Conservation (phyloP, 140 eudicot species). For the Anethum foeniculum region DNA sequence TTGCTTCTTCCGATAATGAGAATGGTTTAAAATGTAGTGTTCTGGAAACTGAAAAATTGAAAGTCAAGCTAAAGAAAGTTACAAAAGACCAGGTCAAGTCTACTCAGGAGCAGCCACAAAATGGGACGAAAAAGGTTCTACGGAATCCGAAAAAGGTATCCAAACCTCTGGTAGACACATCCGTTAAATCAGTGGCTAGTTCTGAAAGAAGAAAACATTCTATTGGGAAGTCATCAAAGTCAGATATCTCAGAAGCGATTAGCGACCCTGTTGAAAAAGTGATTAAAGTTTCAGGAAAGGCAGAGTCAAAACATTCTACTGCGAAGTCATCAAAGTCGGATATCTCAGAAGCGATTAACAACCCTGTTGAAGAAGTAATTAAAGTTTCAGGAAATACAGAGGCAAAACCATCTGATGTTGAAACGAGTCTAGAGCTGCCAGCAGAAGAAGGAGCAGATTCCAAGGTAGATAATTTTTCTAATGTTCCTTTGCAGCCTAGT, state of each 20-base stretch:
- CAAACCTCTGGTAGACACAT: neutral
- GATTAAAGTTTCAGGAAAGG: neutral
- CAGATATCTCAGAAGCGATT: neutral
- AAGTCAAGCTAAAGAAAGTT: neutral
- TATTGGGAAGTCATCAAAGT: neutral
- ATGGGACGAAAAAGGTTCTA: constrained; percentile 3
- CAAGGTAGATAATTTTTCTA: neutral
- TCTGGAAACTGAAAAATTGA: neutral
- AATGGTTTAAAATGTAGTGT: neutral
- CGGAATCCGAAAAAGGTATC: neutral
- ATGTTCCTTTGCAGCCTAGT: neutral
- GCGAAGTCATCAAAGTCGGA: constrained; percentile 1
- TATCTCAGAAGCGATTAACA: neutral
- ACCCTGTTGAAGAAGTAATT: constrained; percentile 3
- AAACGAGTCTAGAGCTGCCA: constrained; percentile 1
- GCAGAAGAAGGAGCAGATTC: constrained; percentile 5
- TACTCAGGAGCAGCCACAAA: neutral
- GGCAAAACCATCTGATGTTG: constrained; percentile 3
- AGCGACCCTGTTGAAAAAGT: constrained; percentile 1
- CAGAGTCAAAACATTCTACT: neutral
- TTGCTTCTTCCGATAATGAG: neutral
- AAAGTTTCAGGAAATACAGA: neutral
- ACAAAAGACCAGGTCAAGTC: constrained; percentile 6
- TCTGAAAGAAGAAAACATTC: neutral
- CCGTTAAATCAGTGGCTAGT: neutral